These are phyloP conservation scores for Neonectria hederae DNA, from an alignment of 2,329 filamentous ascomycete species.

Conservation along the genomic window DNA sequence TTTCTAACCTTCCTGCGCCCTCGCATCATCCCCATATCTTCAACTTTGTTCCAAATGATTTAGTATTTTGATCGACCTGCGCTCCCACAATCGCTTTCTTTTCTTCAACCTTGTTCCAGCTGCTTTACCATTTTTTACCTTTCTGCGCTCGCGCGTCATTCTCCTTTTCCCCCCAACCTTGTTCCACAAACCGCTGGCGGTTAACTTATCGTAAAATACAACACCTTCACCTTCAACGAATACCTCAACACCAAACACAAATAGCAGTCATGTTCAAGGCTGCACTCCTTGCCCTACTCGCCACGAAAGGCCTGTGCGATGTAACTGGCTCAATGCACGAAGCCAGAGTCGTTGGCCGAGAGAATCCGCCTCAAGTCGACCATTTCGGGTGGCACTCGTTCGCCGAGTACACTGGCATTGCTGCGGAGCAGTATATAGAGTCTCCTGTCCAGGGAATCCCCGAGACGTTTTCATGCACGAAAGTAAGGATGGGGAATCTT, in stretches of 20 bases:
- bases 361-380: not conserved
- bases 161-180: not conserved
- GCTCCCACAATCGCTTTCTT: not conserved
- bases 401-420: constrained; percentile 26
- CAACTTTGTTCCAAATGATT: not conserved
- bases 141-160: not conserved
- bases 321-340: not conserved
- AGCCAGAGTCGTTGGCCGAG: not conserved
- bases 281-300: constrained; percentile 6
- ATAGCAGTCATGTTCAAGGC: constrained; percentile 19
- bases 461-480: constrained; percentile 31
- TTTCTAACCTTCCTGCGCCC: not conserved
- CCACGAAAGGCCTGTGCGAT: not conserved
- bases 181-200: not conserved
- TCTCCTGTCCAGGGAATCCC: not conserved
- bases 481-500: constrained; percentile 7
- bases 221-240: not conserved
- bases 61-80: not conserved
- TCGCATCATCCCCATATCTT: not conserved
- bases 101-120: not conserved
- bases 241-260: not conserved
- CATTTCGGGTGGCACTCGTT: constrained; percentile 28
- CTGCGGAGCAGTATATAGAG: constrained; percentile 22
- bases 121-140: not conserved
- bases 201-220: not conserved